phyloP scores from a whole-genome alignment of 2,329 filamentous ascomycete genomes.

The Cladosporium phlei region DNA sequence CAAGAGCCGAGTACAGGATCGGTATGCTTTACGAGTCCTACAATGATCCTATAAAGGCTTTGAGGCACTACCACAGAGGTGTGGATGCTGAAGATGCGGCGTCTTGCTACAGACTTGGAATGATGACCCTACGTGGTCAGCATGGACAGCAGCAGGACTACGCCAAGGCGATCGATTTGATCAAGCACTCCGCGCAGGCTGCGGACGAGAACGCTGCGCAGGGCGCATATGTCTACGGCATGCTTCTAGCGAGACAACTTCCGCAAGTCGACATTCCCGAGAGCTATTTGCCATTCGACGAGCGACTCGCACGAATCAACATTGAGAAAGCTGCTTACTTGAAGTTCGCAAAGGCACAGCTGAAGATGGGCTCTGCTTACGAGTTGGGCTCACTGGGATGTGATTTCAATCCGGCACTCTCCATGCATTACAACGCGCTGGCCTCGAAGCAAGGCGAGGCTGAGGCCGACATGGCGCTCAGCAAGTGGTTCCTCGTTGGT shows the following conservation, averaged over 20 bases:
- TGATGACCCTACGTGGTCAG: constrained; percentile 95
- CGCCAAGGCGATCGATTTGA: constrained; percentile 70
- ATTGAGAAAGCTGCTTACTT: constrained; percentile 96
- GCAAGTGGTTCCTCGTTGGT: constrained; percentile 97
- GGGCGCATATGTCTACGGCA: constrained; percentile 82
- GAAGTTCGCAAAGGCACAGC: constrained; percentile 90
- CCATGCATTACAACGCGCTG: constrained; percentile 90
- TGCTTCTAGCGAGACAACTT: constrained; percentile 85
- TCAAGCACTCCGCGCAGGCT: constrained; percentile 74
- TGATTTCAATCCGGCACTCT: constrained; percentile 89
- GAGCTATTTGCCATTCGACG: constrained; percentile 63
- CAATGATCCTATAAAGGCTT: constrained; percentile 84
- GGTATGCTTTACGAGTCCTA: constrained; percentile 97
- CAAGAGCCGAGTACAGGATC: constrained; percentile 89
- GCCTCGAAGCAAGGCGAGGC: constrained; percentile 87
- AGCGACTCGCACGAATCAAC: constrained; percentile 72
- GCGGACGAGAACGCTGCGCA: constrained; percentile 96
- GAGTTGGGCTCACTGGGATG: constrained; percentile 91
- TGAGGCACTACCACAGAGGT: constrained; percentile 83
- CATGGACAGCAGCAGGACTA: constrained; percentile 85
- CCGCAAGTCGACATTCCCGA: constrained; percentile 85
- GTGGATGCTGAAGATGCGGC: constrained; percentile 80
- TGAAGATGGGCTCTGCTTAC: constrained; percentile 95
- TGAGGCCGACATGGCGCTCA: constrained; percentile 92
- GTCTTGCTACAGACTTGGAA: constrained; percentile 79